Evolutionary conservation across 2,329 filamentous ascomycete genomes (phyloP).

Genomic region (Penicillium digitatum): DNA sequence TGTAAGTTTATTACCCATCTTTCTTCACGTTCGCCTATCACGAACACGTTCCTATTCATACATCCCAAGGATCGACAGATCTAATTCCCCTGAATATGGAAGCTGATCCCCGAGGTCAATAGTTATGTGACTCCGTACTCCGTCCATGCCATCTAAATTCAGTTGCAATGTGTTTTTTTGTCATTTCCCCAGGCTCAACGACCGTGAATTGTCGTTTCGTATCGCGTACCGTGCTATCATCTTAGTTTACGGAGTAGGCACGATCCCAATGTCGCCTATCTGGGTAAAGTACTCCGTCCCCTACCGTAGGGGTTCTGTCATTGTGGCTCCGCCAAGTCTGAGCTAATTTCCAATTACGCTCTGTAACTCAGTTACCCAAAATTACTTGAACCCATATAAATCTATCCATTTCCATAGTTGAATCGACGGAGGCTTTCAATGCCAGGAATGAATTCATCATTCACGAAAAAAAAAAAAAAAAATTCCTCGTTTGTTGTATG

Average conservation of each 20-base stretch:
- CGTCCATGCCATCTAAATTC: background rate
- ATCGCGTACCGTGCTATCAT: background rate
- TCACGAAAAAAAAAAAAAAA: too few species aligned
- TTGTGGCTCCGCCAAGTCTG: too few species aligned
- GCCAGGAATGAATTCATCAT: too few species aligned
- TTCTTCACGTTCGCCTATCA: background rate
- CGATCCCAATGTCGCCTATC: constrained; percentile 1
- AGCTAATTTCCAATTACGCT: too few species aligned
- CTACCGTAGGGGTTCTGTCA: too few species aligned
- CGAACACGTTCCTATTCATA: background rate
- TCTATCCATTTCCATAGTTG: too few species aligned
- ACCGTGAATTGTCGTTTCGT: background rate
- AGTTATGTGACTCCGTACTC: background rate
- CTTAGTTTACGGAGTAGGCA: background rate
- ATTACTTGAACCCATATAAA: too few species aligned
- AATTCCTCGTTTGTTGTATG: too few species aligned
- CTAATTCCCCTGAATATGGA: background rate
- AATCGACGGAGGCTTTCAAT: too few species aligned
- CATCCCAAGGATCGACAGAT: background rate
- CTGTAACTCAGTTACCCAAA: too few species aligned
- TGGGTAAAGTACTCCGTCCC: background rate
- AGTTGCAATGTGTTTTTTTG: background rate
- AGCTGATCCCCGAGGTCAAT: background rate
- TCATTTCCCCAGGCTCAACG: background rate
- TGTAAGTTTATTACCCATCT: background rate